These are phyloP conservation scores for Udeniomyces megalosporus DNA, from an alignment of 768 basidiomycete species.

Conservation along the genomic window DNA sequence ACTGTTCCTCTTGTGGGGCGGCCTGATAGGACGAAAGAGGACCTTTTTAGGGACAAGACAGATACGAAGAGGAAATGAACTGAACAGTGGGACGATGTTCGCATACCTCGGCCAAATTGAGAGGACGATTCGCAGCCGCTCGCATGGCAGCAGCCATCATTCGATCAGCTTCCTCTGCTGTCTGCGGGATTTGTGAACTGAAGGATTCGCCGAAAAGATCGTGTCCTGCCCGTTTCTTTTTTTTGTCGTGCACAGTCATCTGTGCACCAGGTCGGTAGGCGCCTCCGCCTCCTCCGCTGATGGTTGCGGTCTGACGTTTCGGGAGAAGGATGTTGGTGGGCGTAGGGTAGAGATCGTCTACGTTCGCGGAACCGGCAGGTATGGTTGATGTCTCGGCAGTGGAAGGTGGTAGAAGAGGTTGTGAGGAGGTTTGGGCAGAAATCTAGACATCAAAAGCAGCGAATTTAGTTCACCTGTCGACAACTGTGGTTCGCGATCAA, in stretches of 20 bases:
- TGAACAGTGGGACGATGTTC: too few species aligned
- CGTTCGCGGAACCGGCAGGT: background rate
- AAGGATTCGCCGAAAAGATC: background rate
- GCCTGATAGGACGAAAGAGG: background rate
- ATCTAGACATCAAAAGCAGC: too few species aligned
- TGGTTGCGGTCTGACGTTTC: background rate
- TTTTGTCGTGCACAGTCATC: conserved; percentile 1
- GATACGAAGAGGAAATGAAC: too few species aligned
- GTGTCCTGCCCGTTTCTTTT: background rate
- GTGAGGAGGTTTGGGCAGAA: too few species aligned
- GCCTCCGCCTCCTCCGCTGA: background rate
- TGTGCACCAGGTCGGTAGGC: conserved; percentile 4
- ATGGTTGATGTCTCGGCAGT: background rate
- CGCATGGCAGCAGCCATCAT: conserved; percentile 4
- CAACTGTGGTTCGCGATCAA: too few species aligned
- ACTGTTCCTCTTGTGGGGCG: conserved; percentile 31
- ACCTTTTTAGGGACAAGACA: background rate
- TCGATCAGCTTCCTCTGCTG: background rate
- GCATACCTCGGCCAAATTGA: background rate
- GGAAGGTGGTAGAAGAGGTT: too few species aligned
- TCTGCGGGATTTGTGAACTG: too few species aligned
- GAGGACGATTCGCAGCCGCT: background rate
- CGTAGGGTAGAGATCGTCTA: background rate
- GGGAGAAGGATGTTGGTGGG: background rate
- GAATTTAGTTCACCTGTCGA: too few species aligned